Base-by-base conservation (phyloP, 176 grass and related monocot genomes). In the Juncus inflexus region DNA sequence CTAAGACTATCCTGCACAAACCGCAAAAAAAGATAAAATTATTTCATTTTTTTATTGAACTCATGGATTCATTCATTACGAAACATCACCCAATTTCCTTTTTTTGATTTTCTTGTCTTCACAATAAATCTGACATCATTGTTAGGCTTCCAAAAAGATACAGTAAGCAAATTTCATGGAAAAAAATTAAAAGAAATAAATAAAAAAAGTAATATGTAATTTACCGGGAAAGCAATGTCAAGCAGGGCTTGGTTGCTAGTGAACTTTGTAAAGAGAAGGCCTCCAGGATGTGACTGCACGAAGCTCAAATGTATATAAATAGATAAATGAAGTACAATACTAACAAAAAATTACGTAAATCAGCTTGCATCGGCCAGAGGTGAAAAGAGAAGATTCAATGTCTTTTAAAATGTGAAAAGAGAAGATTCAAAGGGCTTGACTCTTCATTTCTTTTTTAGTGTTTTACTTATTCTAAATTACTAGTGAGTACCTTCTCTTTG, bases 211-310 rank as follows among this genome's bases (percentile, higher is more conserved):
- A 52, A 5, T 47, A 47, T 72, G 36, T 63, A 73, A 40, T 2
- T 65, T 92, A 99, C 92, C 63, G 92, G 92, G 63, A 97, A 97
- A 84, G 80, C 74, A 55, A 97, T 84, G 75, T 97, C 92, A 70
- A 97, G 90, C 70, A 97, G 74, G 4, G 92, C 79, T 60, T 91
- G 89, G 71, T 85, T 91, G 50, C 79, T 97, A 55, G 85, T 86
- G 15, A 97, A 97, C 77, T 97, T 97, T 8, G 92, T 91, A 78
- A 97, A 97, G 70, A 97, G 79, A 77, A 97, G 86, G 43, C 91
- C 91, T 76, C 92, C 92, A 79, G 92, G 87, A 82, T 97, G 92
- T 51, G 87, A 77, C 92, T 97, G 79, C 63, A 82, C 72, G 37
- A 79, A 8, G 55, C 19, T 69, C 28, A 68, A 54, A 59, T 67